These are phyloP conservation scores for Glycyrrhiza uralensis DNA, from an alignment of 306 rosid species.

Conservation along the genomic window DNA sequence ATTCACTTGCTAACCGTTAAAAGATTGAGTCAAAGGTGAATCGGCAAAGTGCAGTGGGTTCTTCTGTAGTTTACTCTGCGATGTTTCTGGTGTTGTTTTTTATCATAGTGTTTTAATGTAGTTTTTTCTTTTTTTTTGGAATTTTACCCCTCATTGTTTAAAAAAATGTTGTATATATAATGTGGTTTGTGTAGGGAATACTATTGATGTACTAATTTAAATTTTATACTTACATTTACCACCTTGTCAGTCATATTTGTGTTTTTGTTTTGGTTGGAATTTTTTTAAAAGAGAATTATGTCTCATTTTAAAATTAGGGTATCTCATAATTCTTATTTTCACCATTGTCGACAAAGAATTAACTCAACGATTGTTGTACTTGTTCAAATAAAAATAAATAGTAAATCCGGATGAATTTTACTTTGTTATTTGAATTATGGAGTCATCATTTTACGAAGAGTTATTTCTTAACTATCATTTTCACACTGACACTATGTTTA, in stretches of 20 bases:
- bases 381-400: too few species aligned
- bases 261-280: not conserved
- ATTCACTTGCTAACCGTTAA: not conserved
- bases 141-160: too few species aligned
- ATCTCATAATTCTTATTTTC: not conserved
- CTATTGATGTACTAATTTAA: not conserved
- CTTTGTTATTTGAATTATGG: too few species aligned
- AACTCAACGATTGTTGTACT: too few species aligned
- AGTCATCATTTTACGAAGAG: too few species aligned
- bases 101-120: too few species aligned
- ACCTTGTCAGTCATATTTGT: not conserved
- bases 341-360: too few species aligned
- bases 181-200: not conserved
- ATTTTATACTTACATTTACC: not conserved
- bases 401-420: too few species aligned
- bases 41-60: not conserved
- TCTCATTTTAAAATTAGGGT: not conserved
- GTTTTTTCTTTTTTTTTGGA: too few species aligned
- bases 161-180: not conserved
- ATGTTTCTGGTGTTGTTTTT: not conserved
- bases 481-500: too few species aligned
- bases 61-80: not conserved
- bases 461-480: too few species aligned
- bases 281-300: not conserved
- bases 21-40: not conserved